Evolutionary conservation across 2,329 filamentous ascomycete genomes (phyloP).

Genomic region (Canariomyces notabilis): DNA sequence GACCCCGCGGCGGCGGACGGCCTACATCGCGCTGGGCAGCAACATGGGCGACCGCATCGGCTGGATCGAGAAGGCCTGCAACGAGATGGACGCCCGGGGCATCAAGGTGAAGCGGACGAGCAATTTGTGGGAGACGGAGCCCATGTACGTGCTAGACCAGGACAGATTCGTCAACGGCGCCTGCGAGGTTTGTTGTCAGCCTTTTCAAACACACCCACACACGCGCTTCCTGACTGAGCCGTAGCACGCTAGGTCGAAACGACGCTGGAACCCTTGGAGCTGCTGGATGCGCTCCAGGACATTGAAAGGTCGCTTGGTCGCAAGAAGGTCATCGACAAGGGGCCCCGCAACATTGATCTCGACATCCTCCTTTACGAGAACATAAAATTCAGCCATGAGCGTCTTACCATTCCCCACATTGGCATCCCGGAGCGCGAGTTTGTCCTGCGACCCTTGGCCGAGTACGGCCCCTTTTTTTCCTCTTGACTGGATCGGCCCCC

Average conservation of each 20-base stretch:
- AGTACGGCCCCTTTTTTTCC: slow-evolving; percentile 60
- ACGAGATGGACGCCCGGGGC: slow-evolving; percentile 65
- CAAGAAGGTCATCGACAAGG: slow-evolving; percentile 83
- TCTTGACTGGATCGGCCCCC: not conserved
- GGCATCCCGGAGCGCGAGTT: slow-evolving; percentile 89
- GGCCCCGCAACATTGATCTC: slow-evolving; percentile 88
- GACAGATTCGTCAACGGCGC: slow-evolving; percentile 85
- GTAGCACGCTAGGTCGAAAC: slow-evolving; percentile 65
- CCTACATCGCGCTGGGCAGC: slow-evolving; percentile 85
- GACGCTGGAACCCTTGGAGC: slow-evolving; percentile 62
- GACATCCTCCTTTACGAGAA: slow-evolving; percentile 84
- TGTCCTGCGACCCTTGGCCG: slow-evolving; percentile 78
- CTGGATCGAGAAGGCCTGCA: slow-evolving; percentile 80
- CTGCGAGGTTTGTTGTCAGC: slow-evolving; percentile 65
- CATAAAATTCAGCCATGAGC: slow-evolving; percentile 58
- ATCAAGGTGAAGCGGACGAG: slow-evolving; percentile 78
- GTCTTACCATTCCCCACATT: slow-evolving; percentile 78
- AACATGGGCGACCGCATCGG: slow-evolving; percentile 82
- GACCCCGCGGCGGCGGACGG: slow-evolving; percentile 39
- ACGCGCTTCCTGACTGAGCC: slow-evolving; percentile 5
- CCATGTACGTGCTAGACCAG: slow-evolving; percentile 95
- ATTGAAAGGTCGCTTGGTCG: slow-evolving; percentile 79
- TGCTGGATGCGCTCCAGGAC: slow-evolving; percentile 75
- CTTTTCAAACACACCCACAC: slow-evolving; percentile 4
- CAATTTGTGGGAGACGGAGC: slow-evolving; percentile 86